Evolutionary conservation across 306 rosid species (phyloP), one percentile per base, ranked within the genome.

Genomic region (Pyrus communis): DNA sequence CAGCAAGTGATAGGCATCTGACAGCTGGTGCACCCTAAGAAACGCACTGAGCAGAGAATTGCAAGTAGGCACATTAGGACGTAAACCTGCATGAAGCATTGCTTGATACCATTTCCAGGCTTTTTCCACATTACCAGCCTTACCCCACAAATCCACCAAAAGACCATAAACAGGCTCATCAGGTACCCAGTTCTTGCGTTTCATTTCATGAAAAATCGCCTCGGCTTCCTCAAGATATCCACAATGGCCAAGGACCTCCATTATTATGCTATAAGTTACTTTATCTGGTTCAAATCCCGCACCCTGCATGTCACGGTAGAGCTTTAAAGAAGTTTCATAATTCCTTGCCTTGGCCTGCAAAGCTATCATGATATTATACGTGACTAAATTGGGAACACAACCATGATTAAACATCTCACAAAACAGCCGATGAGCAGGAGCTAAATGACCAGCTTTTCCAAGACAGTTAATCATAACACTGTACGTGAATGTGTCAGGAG

Each of bases 241-340:
- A 82, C 96, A 92, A 74, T 94, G 97, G 64, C 96, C 98, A 81
- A 92, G 96, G 71, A 92, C 98, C 90, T 94, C 97, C 98, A 92
- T 94, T 46, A 94, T 93, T 85, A 94, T 94, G 86, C 95, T 90
- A 75, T 92, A 94, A 25, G 96, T 92, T 75, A 94, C 96, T 74
- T 89, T 91, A 83, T 94, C 98, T 7, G 97, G 98, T 80, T 85
- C 84, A 80, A 90, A 94, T 60, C 97, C 97, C 2, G 91, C 96
- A 83, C 83, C 85, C 80, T 94, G 89, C 96, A 94, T 89, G 65
- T 90, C 91, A 38, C 89, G 93, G 75, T 90, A 94, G 42, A 94
- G 86, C 77, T 86, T 88, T 82, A 94, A 80, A 11, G 97, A 94
- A 59, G 87, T 79, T 83, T 88, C 86, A 52, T 92, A 92, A 78